Base-by-base conservation (phyloP, 306 rosid genomes). In the Albizia julibrissin region DNA sequence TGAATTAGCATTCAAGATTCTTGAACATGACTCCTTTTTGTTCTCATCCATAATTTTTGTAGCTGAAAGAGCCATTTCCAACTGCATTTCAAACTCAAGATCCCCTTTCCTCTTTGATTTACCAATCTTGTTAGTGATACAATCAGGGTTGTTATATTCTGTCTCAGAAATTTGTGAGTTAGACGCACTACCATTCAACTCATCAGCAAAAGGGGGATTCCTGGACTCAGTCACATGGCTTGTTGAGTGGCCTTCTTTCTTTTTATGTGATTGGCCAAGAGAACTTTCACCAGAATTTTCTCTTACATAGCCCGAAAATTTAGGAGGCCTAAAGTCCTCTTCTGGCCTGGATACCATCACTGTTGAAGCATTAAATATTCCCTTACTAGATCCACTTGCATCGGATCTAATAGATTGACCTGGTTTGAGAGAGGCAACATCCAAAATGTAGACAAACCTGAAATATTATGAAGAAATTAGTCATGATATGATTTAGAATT, bases 381-480 rank as follows among this genome's bases (percentile, higher is more conserved):
- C 91, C 71, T 75, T 80, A 78, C 84, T 83, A 33, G 81, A 81
- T 78, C 87, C 88, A 75, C 91, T 85, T 72, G 90, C 81, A 84
- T 77, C 92, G 67, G 86, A 84, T 78, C 86, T 78, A 75, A 77
- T 72, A 76, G 77, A 81, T 59, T 88, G 91, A 68, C 82, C 90
- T 86, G 99, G 97, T 87, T 95, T 95, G 76, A 93, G 82, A 84
- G 99, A 90, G 82, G 97, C 90, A 83, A 87, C 98, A 86, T 95
- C 94, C 92, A 95, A 87, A 87, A 93, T 87, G 85, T 95, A 91
- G 62, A 92, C 95, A 78, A 91, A 95, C 92, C 98, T 95, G 92
- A 87, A 87, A 82, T 49, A 65, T 39, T 66, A 24, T 78, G 72
- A 76, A 73, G 81, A 80, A 73, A 80, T 9, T 4, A 15, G 54